Conservation (phyloP, 177 flowering plant genomes). For the Tripterygium wilfordii region DNA sequence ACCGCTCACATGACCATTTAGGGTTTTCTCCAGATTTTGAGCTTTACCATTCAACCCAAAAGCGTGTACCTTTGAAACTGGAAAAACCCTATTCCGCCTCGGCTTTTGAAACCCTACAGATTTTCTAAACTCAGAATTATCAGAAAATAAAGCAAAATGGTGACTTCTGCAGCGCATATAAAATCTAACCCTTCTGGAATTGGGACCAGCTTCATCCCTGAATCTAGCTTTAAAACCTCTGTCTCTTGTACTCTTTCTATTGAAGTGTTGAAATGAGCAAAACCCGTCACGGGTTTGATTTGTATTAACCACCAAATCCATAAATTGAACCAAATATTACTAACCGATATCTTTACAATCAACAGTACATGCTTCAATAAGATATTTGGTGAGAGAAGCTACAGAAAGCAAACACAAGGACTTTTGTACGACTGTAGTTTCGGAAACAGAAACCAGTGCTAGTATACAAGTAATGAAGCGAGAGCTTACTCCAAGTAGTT, state of each 20-base stretch:
- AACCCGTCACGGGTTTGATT: slow-evolving; percentile 41
- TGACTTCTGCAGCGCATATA: slow-evolving; percentile 19
- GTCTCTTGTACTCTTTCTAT: slow-evolving; percentile 8
- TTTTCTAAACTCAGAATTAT: slow-evolving; percentile 12
- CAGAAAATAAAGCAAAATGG: slow-evolving; percentile 18
- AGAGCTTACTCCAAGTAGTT: too few species aligned
- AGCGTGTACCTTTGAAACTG: slow-evolving; percentile 22
- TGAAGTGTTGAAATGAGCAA: slow-evolving; percentile 30
- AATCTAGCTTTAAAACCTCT: slow-evolving; percentile 10
- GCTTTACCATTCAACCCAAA: slow-evolving; percentile 33
- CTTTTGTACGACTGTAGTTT: too few species aligned
- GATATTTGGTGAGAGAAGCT: not conserved
- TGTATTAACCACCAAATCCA: slow-evolving; percentile 40
- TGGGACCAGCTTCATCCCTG: slow-evolving; percentile 11
- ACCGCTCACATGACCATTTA: slow-evolving; percentile 18
- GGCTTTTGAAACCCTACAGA: slow-evolving; percentile 11
- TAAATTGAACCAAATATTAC: slow-evolving; percentile 7
- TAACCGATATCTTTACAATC: not conserved
- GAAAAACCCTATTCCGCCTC: slow-evolving; percentile 18
- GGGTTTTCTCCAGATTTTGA: slow-evolving; percentile 10
- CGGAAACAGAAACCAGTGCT: too few species aligned
- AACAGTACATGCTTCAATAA: not conserved
- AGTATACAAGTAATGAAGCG: too few species aligned
- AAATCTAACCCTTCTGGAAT: slow-evolving; percentile 13
- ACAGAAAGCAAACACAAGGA: too few species aligned